Base-by-base conservation (phyloP, 495 filamentous ascomycete species). In the Tuber brumale region DNA sequence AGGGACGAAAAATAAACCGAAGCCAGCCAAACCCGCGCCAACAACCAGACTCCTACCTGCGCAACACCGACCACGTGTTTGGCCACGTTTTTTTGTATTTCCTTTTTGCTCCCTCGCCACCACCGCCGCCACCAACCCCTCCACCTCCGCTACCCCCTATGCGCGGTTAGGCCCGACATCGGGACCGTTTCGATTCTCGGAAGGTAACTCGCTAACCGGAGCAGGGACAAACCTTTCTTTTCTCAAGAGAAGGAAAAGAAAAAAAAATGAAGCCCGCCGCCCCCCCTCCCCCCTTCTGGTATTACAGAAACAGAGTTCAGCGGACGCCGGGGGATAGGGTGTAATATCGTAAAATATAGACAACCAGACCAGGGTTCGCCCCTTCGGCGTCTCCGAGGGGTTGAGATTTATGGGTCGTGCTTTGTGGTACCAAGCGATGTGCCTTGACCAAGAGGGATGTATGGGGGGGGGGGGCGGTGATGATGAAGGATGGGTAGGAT, bases 121-220 rank as follows among this genome's bases (percentile, higher is more conserved):
- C 23, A 61, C 27, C 57, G 27, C 27, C 57, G 27, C 57, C 27
- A 31, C 57, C 27, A 31, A 31, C 57, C 27, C 27, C 46, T 12
- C 46, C 46, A 21, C 46, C 5, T 23, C 27, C 57, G 37, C 37
- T 39, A 39, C 37, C 57, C 57, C 57, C 57, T 57, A 70, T 76
- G 75, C 70, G 61, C 78, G 78, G 78, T 71, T 79, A 74, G 77
- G 73, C 72, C 78, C 78, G 78, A 76, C 46, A 75, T 79, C 73
- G 73, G 72, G 45, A 76, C 78, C 78, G 76, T 80, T 80, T 79
- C 61, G 73, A 80, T 79, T 80, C 77, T 75, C 77, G 78, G 78
- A 79, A 79, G 76, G 78, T 79, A 79, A 72, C 78, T 79, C 76
- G 78, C 76, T 79, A 79, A 79, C 79, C 78, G 78, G n/a, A n/a